Base-by-base conservation (phyloP, 805 yeast genomes). In the Pachysolen tannophilus region DNA sequence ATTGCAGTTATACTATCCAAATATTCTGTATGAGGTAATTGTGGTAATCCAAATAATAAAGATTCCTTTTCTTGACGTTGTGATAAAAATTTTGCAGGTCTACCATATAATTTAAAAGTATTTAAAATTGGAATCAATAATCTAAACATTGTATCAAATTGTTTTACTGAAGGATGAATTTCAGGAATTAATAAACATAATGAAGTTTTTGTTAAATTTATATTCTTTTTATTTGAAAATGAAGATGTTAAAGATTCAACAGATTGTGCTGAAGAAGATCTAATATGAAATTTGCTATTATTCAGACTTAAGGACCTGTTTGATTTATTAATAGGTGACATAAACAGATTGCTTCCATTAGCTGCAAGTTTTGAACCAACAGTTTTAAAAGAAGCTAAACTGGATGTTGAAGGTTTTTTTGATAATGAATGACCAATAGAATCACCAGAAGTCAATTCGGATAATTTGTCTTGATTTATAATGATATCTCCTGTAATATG, bases 71-170 rank as follows among this genome's bases (percentile, higher is more conserved):
- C 72, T 11, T 58, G 60, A 53, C 79, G 77, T 44, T 71, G 69
- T 15, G 84, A 72, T 37, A 67, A 62, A 43, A 82, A 65, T 44
- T 67, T 75, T 28, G 64, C 61, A 1, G 94, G 92, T 44, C 92
- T 65, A 7, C 94, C 94, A 48, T 82, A 82, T 31, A 82, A 53
- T 48, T 68, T 71, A 57, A 81, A 82, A 3, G 80, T 65, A 51
- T 82, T 84, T 61, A 78, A 69, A 14, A 81, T 63, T 31, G 86
- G 90, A 21, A 82, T 65, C 41, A 79, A 61, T 47, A 75, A 67
- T 40, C 94, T 61, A 29, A 82, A 71, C 75, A 81, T 75, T 11
- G 82, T 82, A 50, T 82, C 92, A 32, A 75, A 69, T 13, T 78
- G 77, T 30, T 72, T 67, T 20, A 82, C 90, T 27, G 84, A 82